Evolutionary conservation across 371 early-diverging fungal genomes (phyloP), one percentile per base, ranked within the genome.

Genomic region (Dichotomocladium elegans): DNA sequence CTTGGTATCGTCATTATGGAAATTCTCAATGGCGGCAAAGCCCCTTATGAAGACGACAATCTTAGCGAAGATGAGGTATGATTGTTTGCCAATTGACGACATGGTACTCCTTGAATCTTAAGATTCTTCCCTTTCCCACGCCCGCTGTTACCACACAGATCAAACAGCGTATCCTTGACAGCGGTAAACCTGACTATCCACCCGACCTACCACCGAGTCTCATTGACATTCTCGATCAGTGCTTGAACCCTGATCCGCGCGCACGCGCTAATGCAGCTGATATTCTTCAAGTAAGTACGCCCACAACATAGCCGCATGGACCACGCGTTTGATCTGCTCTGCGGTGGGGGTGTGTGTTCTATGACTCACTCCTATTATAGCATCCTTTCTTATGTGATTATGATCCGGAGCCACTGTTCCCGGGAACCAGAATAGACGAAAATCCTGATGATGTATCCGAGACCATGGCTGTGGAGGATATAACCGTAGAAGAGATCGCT

Each of bases 11-110:
- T 76, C 3, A 70, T 76, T 17, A 60, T 76, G 10, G 72, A 76
- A 37, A 64, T 76, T 6, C 52, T 76, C 3, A 72, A 71, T 58
- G 71, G 73, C 3, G 77, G 77, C 15, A 68, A 67, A 42, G 77
- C 77, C 8, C 77, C 77, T 35, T 77, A 77, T 47, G 77, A 77
- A 57, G 77, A 77, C 47, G 77, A 73, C 29, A 61, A 66, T 19
- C 34, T 73, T 4, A 70, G 71, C 26, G 74, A 77, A 63, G 77
- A 73, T 15, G 63, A 69, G 60, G 77, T 69, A 69, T 41, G 27
- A 30, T 3, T 51, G 6, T 41, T 31, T n/a, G 27, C 26, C 17
- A 2, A 7, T 47, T n/a, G n/a, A n/a, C n/a, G n/a, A n/a, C n/a
- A n/a, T n/a, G n/a, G n/a, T n/a, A n/a, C 15, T 19, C 28, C 24